These are phyloP conservation scores for Tetraselmis chui DNA, from an alignment of 139 green algal species.

Conservation along the genomic window DNA sequence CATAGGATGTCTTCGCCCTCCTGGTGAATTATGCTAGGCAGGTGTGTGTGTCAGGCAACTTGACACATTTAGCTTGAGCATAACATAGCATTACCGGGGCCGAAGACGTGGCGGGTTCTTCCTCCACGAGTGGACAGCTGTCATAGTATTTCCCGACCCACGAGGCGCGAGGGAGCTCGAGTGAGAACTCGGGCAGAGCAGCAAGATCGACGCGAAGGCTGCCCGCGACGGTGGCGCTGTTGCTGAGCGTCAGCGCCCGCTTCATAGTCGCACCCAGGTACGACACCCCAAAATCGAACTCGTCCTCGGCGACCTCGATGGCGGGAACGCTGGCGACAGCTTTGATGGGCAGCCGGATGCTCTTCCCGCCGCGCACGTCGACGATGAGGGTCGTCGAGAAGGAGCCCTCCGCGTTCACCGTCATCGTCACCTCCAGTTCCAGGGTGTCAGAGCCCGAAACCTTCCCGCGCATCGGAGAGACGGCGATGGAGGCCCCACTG, in stretches of 20 bases:
- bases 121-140: conserved; percentile 35
- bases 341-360: conserved; percentile 44
- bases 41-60: too few species aligned
- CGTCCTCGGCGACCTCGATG: conserved; percentile 34
- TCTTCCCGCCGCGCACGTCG: conserved; percentile 47
- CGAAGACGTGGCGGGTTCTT: too few species aligned
- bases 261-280: conserved; percentile 40
- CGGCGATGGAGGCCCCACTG: conserved; percentile 25
- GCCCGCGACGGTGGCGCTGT: conserved; percentile 44
- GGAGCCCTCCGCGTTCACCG: conserved; percentile 17
- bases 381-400: conserved; percentile 29
- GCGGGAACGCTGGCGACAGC: conserved; percentile 43
- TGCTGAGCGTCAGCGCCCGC: conserved; percentile 49
- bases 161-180: conserved; percentile 45
- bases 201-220: conserved; percentile 36
- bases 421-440: conserved; percentile 49
- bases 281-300: conserved; percentile 42
- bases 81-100: too few species aligned
- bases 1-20: too few species aligned
- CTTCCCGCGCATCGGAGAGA: conserved; percentile 28
- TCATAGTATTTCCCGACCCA: conserved; percentile 55
- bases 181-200: conserved; percentile 38
- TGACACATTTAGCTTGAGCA: too few species aligned
- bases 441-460: conserved; percentile 32
- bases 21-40: too few species aligned